A percentile compares a stretch with the other conserved stretches of the same genome.
These are phyloP conservation scores for Apophysomyces ossiformis DNA, from an alignment of 371 early-diverging fungal genomes.

Conservation along the genomic window DNA sequence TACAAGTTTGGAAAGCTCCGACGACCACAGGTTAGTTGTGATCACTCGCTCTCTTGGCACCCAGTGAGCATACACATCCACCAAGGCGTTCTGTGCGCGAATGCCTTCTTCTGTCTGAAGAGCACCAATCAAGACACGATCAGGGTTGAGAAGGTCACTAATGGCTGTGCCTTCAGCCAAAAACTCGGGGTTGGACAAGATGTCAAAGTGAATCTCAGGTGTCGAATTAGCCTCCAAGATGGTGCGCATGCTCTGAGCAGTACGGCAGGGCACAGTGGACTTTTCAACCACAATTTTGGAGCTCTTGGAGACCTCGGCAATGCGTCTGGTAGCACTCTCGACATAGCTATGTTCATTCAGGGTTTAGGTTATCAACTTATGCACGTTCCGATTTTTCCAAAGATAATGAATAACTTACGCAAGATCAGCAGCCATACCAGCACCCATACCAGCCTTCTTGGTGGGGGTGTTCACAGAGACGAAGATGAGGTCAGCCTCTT, in stretches of 20 bases:
- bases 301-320: slow-evolving; percentile 83
- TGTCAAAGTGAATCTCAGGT: slow-evolving; percentile 78
- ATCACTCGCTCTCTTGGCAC: slow-evolving; percentile 86
- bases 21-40: slow-evolving; percentile 94
- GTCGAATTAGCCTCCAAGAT: slow-evolving; percentile 87
- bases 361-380: background rate
- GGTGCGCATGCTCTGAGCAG: slow-evolving; percentile 87
- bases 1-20: slow-evolving; percentile 91
- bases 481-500: slow-evolving; percentile 85
- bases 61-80: slow-evolving; percentile 83
- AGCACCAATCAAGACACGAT: slow-evolving; percentile 93
- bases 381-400: too few species aligned
- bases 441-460: slow-evolving; percentile 79
- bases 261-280: slow-evolving; percentile 95
- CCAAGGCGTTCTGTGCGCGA: slow-evolving; percentile 79
- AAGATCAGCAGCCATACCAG: slow-evolving; percentile 87
- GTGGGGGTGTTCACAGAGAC: slow-evolving; percentile 92
- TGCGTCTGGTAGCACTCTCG: slow-evolving; percentile 85
- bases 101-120: slow-evolving; percentile 78
- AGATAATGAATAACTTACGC: slow-evolving; percentile 57
- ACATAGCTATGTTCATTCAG: slow-evolving; percentile 61
- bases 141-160: slow-evolving; percentile 84
- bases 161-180: slow-evolving; percentile 96
- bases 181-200: slow-evolving; percentile 97
- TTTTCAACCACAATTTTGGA: slow-evolving; percentile 94